Base-by-base conservation (phyloP, 768 basidiomycete genomes). In the Leccinum ochraceum region DNA sequence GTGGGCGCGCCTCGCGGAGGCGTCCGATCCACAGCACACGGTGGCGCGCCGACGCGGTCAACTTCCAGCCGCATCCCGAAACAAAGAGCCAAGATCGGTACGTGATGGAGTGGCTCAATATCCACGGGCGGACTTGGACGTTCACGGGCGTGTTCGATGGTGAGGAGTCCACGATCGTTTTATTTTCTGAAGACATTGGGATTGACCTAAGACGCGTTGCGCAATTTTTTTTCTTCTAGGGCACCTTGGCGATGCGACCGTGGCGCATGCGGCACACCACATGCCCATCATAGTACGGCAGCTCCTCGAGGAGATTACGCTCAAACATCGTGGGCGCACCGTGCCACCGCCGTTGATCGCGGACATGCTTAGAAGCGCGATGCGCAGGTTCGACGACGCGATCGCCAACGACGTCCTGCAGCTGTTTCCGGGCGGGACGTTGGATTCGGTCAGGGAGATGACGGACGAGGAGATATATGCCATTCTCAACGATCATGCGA, bases 131-230 rank as follows among this genome's bases (percentile, higher is more conserved):
- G 32, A 72, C 76, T 53, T 89, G 87, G 87, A 77, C 79, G n/a
- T 78, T 89, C 63, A 86, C 85, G 1, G 87, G 85, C 52, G 86
- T 89, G 37, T 89, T 89, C 66, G 87, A 89, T 70, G 87, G 87
- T 83, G 66, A 61, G 84, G 69, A 20, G 48, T 64, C 49, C 24
- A 36, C n/a, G 24, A 36, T 42, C 28, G 13, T 17, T 51, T 37
- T 24, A n/a, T 20, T 28, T 28, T 20, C 4, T 49, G 48, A 8
- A 7, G 7, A n/a, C 17, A 24, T 13, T 3, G 22, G 48, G 16
- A 11, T 9, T 17, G 24, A 53, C 53, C 46, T 53, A 30, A 65
- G 55, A 49, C 58, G 61, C 62, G 50, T 61, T 20, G 55, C 30
- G 34, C 30, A 36, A 44, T 11, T n/a, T 2, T 44, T 44, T 44